Conservation (phyloP, 2,329 filamentous ascomycete genomes). For the Penicillium occitanis region DNA sequence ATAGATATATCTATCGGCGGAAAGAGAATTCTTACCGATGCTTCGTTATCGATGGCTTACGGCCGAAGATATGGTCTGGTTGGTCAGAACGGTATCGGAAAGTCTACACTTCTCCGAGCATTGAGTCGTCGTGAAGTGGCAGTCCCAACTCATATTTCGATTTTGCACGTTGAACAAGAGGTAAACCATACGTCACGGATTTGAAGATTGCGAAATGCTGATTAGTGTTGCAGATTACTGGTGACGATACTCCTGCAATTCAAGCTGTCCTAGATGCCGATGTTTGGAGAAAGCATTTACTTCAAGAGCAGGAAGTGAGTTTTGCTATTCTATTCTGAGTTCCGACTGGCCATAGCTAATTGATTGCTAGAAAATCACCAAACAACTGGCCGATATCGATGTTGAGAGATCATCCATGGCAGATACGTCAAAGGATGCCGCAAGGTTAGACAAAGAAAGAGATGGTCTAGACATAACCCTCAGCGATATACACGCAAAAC, state of each 20-base stretch:
- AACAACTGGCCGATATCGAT: slow-evolving; percentile 75
- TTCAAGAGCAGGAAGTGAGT: slow-evolving; percentile 80
- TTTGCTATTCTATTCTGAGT: not conserved
- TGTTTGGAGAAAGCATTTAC: slow-evolving; percentile 94
- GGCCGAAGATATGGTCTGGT: slow-evolving; percentile 94
- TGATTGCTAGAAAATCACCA: slow-evolving; percentile 64
- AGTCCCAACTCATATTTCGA: slow-evolving; percentile 96
- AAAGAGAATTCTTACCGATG: slow-evolving; percentile 84
- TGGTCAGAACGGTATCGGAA: slow-evolving; percentile 98
- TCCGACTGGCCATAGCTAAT: not conserved
- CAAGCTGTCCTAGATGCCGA: slow-evolving; percentile 97
- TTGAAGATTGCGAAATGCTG: slow-evolving; percentile 22
- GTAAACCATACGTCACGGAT: slow-evolving; percentile 48
- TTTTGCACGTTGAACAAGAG: slow-evolving; percentile 98
- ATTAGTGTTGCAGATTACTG: slow-evolving; percentile 64
- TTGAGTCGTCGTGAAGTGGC: slow-evolving; percentile 89
- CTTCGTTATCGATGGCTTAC: slow-evolving; percentile 84
- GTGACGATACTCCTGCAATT: slow-evolving; percentile 90
- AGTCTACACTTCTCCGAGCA: slow-evolving; percentile 89
- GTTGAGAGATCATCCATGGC: slow-evolving; percentile 74
- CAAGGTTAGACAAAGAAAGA: slow-evolving; percentile 77
- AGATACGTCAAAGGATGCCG: slow-evolving; percentile 87
- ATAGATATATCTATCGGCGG: slow-evolving; percentile 93
- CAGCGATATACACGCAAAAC: slow-evolving; percentile 84
- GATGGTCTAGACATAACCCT: slow-evolving; percentile 89